A percentile compares a stretch with the other conserved stretches of the same genome.
Conservation (phyloP, 2,329 filamentous ascomycete genomes). For the Fusarium paranaense region DNA sequence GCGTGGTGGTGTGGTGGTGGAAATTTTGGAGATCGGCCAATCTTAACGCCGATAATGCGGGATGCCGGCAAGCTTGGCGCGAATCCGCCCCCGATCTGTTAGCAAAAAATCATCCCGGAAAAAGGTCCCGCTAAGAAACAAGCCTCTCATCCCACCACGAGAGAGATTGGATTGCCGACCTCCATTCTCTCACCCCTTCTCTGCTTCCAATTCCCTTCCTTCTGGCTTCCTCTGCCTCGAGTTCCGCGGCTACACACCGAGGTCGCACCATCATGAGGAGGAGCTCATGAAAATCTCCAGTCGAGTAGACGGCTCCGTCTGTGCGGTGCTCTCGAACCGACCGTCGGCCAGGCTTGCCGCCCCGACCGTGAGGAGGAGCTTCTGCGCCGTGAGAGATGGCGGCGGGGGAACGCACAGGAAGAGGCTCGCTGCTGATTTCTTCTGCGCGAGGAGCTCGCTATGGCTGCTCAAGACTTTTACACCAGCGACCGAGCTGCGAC, state of each 20-base stretch:
- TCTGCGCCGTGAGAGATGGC: slow-evolving; percentile 39
- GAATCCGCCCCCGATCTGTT: slow-evolving; percentile 30
- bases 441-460: slow-evolving; percentile 49
- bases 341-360: slow-evolving; percentile 48
- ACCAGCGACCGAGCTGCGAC: slow-evolving; percentile 40
- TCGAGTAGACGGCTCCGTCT: slow-evolving; percentile 71
- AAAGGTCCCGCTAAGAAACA: slow-evolving; percentile 38
- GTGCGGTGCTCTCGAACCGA: slow-evolving; percentile 64
- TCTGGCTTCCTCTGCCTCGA: background rate
- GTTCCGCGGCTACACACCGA: slow-evolving; percentile 25
- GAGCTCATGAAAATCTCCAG: slow-evolving; percentile 70
- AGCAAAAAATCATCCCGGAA: slow-evolving; percentile 41
- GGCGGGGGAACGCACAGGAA: slow-evolving; percentile 26
- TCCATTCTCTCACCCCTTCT: slow-evolving; percentile 27
- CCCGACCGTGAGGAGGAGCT: slow-evolving; percentile 41
- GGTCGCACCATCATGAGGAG: slow-evolving; percentile 59
- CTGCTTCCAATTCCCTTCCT: background rate
- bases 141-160: slow-evolving; percentile 33
- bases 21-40: slow-evolving; percentile 49
- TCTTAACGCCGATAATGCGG: slow-evolving; percentile 45
- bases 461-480: slow-evolving; percentile 59
- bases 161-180: slow-evolving; percentile 37
- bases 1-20: slow-evolving; percentile 38
- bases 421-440: slow-evolving; percentile 17
- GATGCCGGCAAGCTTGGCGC: slow-evolving; percentile 35